Evolutionary conservation across 345 rosid genomes (phyloP).

Genomic region (Diplotaxis tenuifolia): DNA sequence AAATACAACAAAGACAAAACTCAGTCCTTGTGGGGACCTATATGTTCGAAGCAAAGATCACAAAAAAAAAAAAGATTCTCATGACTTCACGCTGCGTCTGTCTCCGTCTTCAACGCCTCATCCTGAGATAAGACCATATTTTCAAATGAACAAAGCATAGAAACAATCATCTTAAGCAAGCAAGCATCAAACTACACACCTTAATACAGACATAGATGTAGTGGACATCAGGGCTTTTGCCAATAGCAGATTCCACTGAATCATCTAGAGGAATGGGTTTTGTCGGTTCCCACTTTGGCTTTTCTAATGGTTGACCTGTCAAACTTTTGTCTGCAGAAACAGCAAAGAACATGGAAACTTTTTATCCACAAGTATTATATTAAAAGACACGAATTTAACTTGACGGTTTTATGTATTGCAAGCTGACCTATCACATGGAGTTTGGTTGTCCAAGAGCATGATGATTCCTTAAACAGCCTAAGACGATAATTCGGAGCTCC

Average conservation of each 20-base stretch:
- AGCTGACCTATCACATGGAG: slow-evolving; percentile 69
- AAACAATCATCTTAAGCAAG: not conserved
- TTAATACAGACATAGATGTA: slow-evolving; percentile 66
- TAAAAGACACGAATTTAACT: not conserved
- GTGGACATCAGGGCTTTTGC: slow-evolving; percentile 73
- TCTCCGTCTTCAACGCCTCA: slow-evolving; percentile 22
- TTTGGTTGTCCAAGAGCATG: slow-evolving; percentile 55
- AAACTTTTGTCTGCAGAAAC: slow-evolving; percentile 53
- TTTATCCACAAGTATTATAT: slow-evolving; percentile 1
- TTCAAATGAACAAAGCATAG: not conserved
- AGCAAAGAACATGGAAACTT: not conserved
- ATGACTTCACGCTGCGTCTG: slow-evolving; percentile 14
- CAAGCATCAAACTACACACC: slow-evolving; percentile 24
- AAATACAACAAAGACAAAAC: not conserved
- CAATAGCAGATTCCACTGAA: slow-evolving; percentile 57
- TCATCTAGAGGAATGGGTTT: slow-evolving; percentile 61
- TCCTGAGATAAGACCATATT: slow-evolving; percentile 17
- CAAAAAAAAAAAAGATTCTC: not conserved
- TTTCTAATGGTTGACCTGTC: slow-evolving; percentile 40
- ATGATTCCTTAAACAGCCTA: slow-evolving; percentile 49
- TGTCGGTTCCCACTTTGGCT: slow-evolving; percentile 53
- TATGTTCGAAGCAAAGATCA: not conserved
- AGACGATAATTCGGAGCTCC: slow-evolving; percentile 81
- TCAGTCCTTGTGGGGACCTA: slow-evolving; percentile 3
- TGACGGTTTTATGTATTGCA: not conserved